Evolutionary conservation across 202 grass and related monocot species (phyloP).

Genomic region (Musa balbisiana): DNA sequence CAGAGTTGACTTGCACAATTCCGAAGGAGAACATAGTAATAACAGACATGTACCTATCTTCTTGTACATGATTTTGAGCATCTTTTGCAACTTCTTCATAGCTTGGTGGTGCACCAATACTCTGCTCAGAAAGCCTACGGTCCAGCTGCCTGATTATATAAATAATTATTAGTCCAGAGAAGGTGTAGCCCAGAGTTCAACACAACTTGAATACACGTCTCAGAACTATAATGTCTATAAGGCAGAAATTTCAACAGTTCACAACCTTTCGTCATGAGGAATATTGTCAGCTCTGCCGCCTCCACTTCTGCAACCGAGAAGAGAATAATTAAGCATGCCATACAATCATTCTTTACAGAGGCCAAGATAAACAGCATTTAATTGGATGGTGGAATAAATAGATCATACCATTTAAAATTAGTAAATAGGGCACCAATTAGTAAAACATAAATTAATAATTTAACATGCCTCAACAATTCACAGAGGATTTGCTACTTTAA

Average conservation of each 20-base stretch:
- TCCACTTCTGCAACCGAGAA: constrained; percentile 46
- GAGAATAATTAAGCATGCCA: constrained; percentile 2
- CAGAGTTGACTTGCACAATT: constrained; percentile 7
- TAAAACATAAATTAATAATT: neutral
- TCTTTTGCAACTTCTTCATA: constrained; percentile 68
- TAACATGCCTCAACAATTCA: neutral
- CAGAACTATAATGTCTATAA: neutral
- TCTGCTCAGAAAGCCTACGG: constrained; percentile 60
- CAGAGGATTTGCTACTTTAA: neutral
- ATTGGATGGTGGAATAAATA: neutral
- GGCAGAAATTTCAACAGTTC: constrained; percentile 16
- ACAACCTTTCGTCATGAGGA: constrained; percentile 66
- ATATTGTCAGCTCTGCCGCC: constrained; percentile 49
- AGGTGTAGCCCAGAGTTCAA: neutral
- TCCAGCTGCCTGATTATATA: constrained; percentile 47
- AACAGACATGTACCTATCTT: constrained; percentile 43
- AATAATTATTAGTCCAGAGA: constrained; percentile 8
- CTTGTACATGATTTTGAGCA: constrained; percentile 35
- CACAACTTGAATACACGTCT: neutral
- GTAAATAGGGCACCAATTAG: neutral
- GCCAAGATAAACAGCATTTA: neutral
- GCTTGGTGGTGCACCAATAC: constrained; percentile 62
- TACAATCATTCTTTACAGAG: neutral
- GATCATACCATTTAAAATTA: neutral
- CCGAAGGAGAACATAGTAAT: constrained; percentile 7